These are phyloP conservation scores for Alternaria triticimaculans DNA, from an alignment of 2,329 filamentous ascomycete species.

Conservation along the genomic window DNA sequence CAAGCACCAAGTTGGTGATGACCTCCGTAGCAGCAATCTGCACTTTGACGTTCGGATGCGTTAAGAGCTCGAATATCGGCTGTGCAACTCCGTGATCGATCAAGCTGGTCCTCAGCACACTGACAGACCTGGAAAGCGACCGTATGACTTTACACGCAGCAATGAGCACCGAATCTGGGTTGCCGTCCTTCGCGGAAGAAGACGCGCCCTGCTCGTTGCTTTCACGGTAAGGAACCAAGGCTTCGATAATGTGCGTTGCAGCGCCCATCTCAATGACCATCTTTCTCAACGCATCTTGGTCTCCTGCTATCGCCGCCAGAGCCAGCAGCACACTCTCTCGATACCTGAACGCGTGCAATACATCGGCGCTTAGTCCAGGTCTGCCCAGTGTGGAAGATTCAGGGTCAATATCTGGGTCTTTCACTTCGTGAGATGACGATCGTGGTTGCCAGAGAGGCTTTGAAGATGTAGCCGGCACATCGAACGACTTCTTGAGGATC, in stretches of 20 bases:
- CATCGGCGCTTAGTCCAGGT: constrained; percentile 54
- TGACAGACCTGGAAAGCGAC: constrained; percentile 84
- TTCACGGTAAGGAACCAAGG: constrained; percentile 68
- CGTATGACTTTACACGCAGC: constrained; percentile 84
- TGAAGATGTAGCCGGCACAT: constrained; percentile 59
- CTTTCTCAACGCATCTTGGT: constrained; percentile 85
- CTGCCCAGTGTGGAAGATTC: constrained; percentile 43
- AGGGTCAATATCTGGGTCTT: constrained; percentile 36
- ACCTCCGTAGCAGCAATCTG: constrained; percentile 85
- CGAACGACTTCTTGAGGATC: constrained; percentile 71
- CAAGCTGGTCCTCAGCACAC: constrained; percentile 81
- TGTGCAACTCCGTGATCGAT: constrained; percentile 84
- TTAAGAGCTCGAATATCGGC: constrained; percentile 77
- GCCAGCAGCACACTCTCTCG: constrained; percentile 79
- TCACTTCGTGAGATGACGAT: constrained; percentile 30
- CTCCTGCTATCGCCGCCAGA: constrained; percentile 79
- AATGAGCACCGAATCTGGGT: constrained; percentile 78
- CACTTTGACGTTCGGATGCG: constrained; percentile 76
- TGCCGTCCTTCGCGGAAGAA: constrained; percentile 66
- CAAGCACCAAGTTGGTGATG: constrained; percentile 83
- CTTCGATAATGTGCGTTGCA: constrained; percentile 82
- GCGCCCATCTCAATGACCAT: constrained; percentile 81
- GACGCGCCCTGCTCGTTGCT: constrained; percentile 36
- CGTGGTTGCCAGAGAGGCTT: constrained; percentile 63
- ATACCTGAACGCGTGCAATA: constrained; percentile 74